These are phyloP conservation scores for Carex sylvatica DNA, from an alignment of 202 grass and related monocot genomes.

Conservation along the genomic window DNA sequence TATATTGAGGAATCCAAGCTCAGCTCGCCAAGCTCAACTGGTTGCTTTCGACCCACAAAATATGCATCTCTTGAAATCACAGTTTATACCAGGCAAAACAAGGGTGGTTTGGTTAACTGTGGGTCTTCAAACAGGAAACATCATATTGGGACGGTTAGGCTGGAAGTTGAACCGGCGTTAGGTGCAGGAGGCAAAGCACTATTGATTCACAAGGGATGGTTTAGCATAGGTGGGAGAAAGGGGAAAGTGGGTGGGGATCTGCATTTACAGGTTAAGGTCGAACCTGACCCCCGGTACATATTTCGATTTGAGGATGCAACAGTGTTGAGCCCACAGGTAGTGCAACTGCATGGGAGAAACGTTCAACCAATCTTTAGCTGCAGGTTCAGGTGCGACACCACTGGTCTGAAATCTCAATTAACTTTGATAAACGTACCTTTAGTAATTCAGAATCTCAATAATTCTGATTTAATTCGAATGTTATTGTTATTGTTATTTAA, in stretches of 20 bases:
- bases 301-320: slow-evolving; percentile 85
- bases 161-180: slow-evolving; percentile 54
- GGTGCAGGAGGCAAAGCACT: slow-evolving; percentile 46
- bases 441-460: neutral
- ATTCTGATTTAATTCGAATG: slow-evolving; percentile 5
- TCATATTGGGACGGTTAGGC: slow-evolving; percentile 55
- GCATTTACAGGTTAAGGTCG: slow-evolving; percentile 63
- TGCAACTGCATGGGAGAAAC: slow-evolving; percentile 58
- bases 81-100: slow-evolving; percentile 40
- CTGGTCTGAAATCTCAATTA: slow-evolving; percentile 37
- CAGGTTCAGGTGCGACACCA: slow-evolving; percentile 69
- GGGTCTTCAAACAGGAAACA: slow-evolving; percentile 36
- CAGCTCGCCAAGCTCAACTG: slow-evolving; percentile 28
- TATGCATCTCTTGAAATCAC: slow-evolving; percentile 44
- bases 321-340: slow-evolving; percentile 67
- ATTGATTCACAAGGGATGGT: slow-evolving; percentile 73
- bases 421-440: neutral
- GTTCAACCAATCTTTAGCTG: slow-evolving; percentile 87
- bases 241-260: slow-evolving; percentile 41
- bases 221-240: slow-evolving; percentile 40
- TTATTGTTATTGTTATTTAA: neutral
- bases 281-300: slow-evolving; percentile 65
- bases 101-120: slow-evolving; percentile 24
- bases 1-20: slow-evolving; percentile 74
- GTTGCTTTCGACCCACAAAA: slow-evolving; percentile 44